Conservation (phyloP, 306 rosid genomes). For the Cucumis hystrix region DNA sequence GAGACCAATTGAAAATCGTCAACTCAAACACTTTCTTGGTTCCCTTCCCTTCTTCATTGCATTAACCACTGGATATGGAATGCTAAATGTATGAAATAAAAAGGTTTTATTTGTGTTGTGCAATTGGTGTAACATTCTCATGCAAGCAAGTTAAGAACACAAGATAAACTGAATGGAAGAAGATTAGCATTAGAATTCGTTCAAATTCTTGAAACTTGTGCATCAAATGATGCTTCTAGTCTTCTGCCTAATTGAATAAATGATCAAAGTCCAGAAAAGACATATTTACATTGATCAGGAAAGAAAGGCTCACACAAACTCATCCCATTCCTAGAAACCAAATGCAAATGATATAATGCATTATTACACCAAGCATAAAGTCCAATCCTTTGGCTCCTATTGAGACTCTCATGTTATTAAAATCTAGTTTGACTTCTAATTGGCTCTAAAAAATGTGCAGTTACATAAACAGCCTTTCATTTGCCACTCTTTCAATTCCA, state of each 20-base stretch:
- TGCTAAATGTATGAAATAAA: neutral
- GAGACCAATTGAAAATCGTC: neutral
- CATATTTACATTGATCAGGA: constrained; percentile 1
- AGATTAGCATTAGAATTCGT: neutral
- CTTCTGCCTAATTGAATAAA: neutral
- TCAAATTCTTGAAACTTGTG: neutral
- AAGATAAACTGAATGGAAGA: neutral
- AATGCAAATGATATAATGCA: neutral
- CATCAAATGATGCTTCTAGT: neutral
- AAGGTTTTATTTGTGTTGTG: neutral
- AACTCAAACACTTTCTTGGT: neutral
- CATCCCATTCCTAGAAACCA: neutral
- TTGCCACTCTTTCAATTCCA: constrained; percentile 1
- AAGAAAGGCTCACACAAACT: constrained; percentile 5
- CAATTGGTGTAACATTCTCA: neutral
- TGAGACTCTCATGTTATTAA: neutral
- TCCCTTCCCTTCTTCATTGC: neutral
- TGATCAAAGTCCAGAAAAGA: neutral
- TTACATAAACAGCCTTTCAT: neutral
- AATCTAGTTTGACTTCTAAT: neutral
- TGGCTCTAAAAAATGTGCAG: neutral
- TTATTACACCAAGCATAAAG: neutral
- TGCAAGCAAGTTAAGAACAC: neutral
- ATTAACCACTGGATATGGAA: neutral
- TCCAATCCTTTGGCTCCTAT: neutral